Base-by-base conservation (phyloP, 2,329 filamentous ascomycete genomes). In the Penicillium sp. region DNA sequence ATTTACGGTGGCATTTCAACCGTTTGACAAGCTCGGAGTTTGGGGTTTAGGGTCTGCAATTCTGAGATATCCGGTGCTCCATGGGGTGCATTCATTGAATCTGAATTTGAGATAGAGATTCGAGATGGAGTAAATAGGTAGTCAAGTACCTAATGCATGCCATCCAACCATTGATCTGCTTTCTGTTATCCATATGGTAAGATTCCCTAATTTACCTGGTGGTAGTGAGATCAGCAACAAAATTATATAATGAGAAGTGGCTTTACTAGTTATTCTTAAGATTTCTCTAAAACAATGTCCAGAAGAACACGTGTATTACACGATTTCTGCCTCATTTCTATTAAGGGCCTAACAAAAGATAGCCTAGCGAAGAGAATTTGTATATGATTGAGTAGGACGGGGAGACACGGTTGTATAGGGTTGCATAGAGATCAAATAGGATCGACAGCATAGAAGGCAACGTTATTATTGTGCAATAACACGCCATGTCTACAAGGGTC, bases 11-110 rank as follows among this genome's bases (percentile, higher is more conserved):
- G 55, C 49, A 49, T 54, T 59, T 63, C 47, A 51, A 59, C 51
- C 57, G 47, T 31, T 62, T 64, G 44, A 48, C 43, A 63, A 64
- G 64, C 62, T 60, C 50, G 55, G 64, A 50, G 58, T 59, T 66
- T 62, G 45, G 25, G 42, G 42, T 52, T 35, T 50, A 35, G 29
- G 15, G 3, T 57, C 35, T 36, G 39, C 29, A 58, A 55, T 64
- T 64, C 49, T 54, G 47, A 59, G 56, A 55, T 59, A 44, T 60
- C 56, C 58, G 49, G 4, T 55, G 25, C 38, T 53, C 15, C 23
- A n/a, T 23, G 33, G n/a, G n/a, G n/a, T 23, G 23, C 23, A 38
- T 25, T 31, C 36, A 23, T 41, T 41, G 36, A n/a, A 35, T 35
- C 29, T 23, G 12, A 13, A 31, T 21, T 27, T 47, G 27, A 12